Evolutionary conservation across 192 early-diverging fungal genomes (phyloP).

Genomic region (Neocallimastix lanati): DNA sequence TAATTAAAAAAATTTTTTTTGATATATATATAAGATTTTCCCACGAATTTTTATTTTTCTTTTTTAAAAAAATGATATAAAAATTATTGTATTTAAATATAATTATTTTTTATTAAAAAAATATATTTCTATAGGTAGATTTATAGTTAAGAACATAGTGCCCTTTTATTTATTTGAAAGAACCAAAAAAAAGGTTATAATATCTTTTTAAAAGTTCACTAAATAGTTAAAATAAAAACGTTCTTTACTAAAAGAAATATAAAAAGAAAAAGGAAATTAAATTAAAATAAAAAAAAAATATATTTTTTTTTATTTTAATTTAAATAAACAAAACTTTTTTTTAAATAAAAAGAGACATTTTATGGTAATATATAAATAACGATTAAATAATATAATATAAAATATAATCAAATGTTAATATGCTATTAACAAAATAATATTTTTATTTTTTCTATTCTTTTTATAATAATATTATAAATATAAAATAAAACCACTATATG

Average conservation of each 20-base stretch:
- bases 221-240: neutral
- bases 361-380: neutral
- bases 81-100: no score
- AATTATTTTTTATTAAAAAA: no score
- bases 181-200: neutral
- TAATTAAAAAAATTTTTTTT: no score
- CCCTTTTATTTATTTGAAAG: neutral
- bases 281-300: neutral
- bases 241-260: neutral
- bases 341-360: neutral
- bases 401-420: no score
- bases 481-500: no score
- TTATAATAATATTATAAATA: no score
- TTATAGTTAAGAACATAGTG: neutral
- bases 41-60: no score
- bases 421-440: no score
- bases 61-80: no score
- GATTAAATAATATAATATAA: no score
- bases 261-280: neutral
- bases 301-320: neutral
- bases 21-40: no score
- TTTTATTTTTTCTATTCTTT: no score
- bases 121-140: neutral
- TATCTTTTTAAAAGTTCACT: neutral
- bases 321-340: neutral